phyloP scores from a whole-genome alignment of 345 rosid species.

The Salix suchowensis region DNA sequence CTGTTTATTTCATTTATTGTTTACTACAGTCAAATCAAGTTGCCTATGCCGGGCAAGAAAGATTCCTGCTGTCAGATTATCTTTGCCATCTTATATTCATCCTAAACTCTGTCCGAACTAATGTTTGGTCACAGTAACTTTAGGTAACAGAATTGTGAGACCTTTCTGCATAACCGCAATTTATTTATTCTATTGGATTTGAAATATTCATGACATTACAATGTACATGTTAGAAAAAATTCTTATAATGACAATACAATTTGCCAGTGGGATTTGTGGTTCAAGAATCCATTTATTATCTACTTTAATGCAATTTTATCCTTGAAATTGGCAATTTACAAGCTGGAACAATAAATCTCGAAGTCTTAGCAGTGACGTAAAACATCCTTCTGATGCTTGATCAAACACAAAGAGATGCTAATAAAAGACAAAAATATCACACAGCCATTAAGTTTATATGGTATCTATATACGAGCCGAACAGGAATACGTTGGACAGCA shows the following conservation, averaged over 20 bases:
- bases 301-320: too few species aligned
- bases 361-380: too few species aligned
- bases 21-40: constrained; percentile 36
- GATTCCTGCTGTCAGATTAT: constrained; percentile 15
- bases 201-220: background rate
- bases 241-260: background rate
- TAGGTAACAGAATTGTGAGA: background rate
- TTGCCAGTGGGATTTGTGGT: background rate
- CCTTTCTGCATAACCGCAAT: constrained; percentile 3
- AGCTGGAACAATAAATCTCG: too few species aligned
- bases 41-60: constrained; percentile 46
- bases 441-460: background rate
- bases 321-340: too few species aligned
- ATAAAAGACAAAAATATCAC: background rate
- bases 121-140: background rate
- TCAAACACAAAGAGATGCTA: background rate
- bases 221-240: background rate
- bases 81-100: constrained; percentile 38
- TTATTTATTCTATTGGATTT: constrained; percentile 23
- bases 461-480: background rate
- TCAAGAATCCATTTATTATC: background rate
- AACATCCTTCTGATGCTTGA: too few species aligned
- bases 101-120: constrained; percentile 34
- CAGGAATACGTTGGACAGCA: background rate
- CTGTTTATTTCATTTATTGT: constrained; percentile 30